A percentile compares a stretch with the other conserved stretches of the same genome.
These are phyloP conservation scores for Leptosphaerulina australis DNA, from an alignment of 2,329 filamentous ascomycete species.

Conservation along the genomic window DNA sequence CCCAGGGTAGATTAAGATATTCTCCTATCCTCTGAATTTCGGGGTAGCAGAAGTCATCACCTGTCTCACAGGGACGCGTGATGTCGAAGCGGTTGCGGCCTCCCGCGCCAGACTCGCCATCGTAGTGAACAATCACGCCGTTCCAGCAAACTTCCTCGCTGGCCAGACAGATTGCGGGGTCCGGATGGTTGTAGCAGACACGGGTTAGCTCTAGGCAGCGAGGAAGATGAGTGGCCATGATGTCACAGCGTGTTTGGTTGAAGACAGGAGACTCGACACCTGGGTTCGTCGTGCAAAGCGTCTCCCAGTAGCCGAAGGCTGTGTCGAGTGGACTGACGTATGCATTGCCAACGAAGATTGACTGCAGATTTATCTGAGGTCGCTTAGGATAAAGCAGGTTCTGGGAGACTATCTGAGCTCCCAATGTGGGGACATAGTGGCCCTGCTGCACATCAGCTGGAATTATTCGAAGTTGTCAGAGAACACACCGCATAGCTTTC, in stretches of 20 bases:
- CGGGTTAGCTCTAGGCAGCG: conserved; percentile 53
- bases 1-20: conserved; percentile 44
- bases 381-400: conserved; percentile 52
- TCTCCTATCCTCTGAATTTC: conserved; percentile 36
- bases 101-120: conserved; percentile 49
- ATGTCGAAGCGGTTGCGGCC: conserved; percentile 55
- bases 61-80: conserved; percentile 46
- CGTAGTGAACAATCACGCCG: conserved; percentile 50
- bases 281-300: conserved; percentile 55
- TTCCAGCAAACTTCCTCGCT: conserved; percentile 48
- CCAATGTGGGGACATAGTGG: conserved; percentile 56
- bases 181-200: conserved; percentile 50
- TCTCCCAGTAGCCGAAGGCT: conserved; percentile 55
- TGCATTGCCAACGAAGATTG: conserved; percentile 56
- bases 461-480: background rate
- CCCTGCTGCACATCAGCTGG: conserved; percentile 41
- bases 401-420: conserved; percentile 53
- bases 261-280: conserved; percentile 53
- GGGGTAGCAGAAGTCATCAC: conserved; percentile 49
- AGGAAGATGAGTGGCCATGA: conserved; percentile 54
- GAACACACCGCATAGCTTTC: conserved; percentile 56
- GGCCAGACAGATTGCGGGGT: conserved; percentile 51
- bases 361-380: conserved; percentile 52
- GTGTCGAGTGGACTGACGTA: conserved; percentile 52
- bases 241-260: conserved; percentile 55